These are phyloP conservation scores for Rhizophlyctis rosea DNA, from an alignment of 192 early-diverging fungal species.

Conservation along the genomic window DNA sequence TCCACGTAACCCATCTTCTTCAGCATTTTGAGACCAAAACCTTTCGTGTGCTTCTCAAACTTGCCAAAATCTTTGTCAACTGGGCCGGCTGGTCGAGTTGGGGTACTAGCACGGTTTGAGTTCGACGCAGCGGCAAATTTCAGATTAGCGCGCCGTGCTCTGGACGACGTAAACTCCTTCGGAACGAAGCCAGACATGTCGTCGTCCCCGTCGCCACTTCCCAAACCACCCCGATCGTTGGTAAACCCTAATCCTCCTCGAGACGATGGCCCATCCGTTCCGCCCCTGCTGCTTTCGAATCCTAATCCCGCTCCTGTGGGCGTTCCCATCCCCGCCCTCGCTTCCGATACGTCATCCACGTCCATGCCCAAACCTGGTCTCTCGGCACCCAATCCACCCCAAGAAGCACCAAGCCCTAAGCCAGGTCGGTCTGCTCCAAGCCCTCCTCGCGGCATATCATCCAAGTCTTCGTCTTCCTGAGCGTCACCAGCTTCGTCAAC, in stretches of 20 bases:
- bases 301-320: neutral
- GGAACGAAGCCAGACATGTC: constrained; percentile 20
- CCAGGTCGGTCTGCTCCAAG: constrained; percentile 18
- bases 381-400: neutral
- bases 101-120: too few relatives aligned
- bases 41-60: constrained; percentile 72
- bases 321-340: neutral
- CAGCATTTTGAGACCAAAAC: constrained; percentile 80
- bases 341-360: neutral
- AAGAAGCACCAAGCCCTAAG: neutral
- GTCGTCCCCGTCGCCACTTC: too few relatives aligned
- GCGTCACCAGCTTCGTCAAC: constrained; percentile 8
- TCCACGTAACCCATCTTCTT: constrained; percentile 85
- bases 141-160: neutral
- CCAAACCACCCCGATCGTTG: too few relatives aligned
- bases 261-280: neutral
- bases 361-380: neutral
- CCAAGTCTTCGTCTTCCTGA: constrained; percentile 17
- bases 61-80: constrained; percentile 74
- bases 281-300: neutral
- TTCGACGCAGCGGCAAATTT: constrained; percentile 6
- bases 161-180: neutral
- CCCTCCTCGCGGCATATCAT: constrained; percentile 24
- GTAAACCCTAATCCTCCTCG: neutral
- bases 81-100: too few relatives aligned